These are phyloP conservation scores for Aspergillus ochraceus DNA, from an alignment of 2,329 filamentous ascomycete genomes.

Conservation along the genomic window DNA sequence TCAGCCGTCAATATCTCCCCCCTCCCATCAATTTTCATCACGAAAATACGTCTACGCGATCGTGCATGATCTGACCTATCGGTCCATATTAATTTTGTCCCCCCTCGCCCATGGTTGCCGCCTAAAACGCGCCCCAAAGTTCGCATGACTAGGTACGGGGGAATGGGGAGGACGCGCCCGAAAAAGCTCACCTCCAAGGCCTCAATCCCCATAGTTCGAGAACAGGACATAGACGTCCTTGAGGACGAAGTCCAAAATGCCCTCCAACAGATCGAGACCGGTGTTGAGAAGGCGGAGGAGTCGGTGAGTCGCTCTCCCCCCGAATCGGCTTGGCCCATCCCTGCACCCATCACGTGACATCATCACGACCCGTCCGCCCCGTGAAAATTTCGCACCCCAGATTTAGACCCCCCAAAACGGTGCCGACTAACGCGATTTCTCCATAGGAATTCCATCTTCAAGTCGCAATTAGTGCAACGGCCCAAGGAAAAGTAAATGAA, in stretches of 20 bases:
- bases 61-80: constrained; percentile 61
- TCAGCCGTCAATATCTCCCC: constrained; percentile 39
- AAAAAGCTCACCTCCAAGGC: constrained; percentile 89
- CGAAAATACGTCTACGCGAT: constrained; percentile 53
- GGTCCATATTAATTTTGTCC: constrained; percentile 64
- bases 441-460: constrained; percentile 91
- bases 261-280: constrained; percentile 84
- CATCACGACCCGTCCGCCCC: constrained; percentile 27
- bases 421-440: constrained; percentile 16
- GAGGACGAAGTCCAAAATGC: constrained; percentile 83
- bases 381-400: constrained; percentile 32
- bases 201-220: constrained; percentile 79
- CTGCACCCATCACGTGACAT: constrained; percentile 41
- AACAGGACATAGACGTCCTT: constrained; percentile 86
- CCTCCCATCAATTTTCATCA: constrained; percentile 55
- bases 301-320: constrained; percentile 69
- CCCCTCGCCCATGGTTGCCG: constrained; percentile 49
- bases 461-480: constrained; percentile 69
- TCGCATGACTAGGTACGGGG: constrained; percentile 47
- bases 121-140: constrained; percentile 39
- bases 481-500: constrained; percentile 61
- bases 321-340: constrained; percentile 33
- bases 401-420: constrained; percentile 14
- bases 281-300: constrained; percentile 96
- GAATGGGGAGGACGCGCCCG: constrained; percentile 50